Evolutionary conservation across 345 rosid species (phyloP).

Genomic region (Carallia pectinifolia): DNA sequence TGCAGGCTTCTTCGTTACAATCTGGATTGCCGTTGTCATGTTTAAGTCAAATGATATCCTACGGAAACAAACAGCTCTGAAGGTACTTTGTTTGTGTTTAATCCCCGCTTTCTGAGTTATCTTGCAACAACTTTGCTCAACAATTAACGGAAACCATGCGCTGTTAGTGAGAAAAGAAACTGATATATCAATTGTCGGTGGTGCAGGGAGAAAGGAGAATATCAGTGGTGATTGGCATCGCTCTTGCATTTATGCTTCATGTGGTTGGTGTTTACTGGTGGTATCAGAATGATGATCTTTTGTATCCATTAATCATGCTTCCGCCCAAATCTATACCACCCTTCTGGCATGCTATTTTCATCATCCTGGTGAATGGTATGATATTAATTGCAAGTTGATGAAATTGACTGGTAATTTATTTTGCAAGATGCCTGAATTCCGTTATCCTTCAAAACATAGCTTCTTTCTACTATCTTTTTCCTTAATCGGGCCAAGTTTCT

Average conservation of each 20-base stretch:
- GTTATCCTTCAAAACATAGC: no score
- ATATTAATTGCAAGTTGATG: conserved; percentile 21
- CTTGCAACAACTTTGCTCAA: neutral
- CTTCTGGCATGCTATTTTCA: conserved; percentile 96
- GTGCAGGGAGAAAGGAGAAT: conserved; percentile 96
- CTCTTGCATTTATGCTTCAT: conserved; percentile 66
- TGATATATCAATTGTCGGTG: conserved; percentile 23
- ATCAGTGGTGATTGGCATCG: conserved; percentile 67
- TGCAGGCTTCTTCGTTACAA: conserved; percentile 93
- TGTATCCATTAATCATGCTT: conserved; percentile 87
- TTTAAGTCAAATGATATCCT: conserved; percentile 97
- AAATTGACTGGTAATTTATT: neutral
- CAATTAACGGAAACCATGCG: neutral
- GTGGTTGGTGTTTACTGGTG: conserved; percentile 94
- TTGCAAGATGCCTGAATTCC: no score
- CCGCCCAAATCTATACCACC: conserved; percentile 98
- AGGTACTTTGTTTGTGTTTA: conserved; percentile 45
- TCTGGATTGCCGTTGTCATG: conserved; percentile 97
- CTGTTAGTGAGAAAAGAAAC: neutral
- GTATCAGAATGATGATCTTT: conserved; percentile 83
- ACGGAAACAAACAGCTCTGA: conserved; percentile 91
- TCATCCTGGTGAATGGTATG: conserved; percentile 92
- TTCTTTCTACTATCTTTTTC: neutral
- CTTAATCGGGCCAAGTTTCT: neutral
- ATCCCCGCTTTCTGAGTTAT: neutral